Conservation (phyloP, 78 protist genomes). For the Blattamonas nauphoetae region DNA sequence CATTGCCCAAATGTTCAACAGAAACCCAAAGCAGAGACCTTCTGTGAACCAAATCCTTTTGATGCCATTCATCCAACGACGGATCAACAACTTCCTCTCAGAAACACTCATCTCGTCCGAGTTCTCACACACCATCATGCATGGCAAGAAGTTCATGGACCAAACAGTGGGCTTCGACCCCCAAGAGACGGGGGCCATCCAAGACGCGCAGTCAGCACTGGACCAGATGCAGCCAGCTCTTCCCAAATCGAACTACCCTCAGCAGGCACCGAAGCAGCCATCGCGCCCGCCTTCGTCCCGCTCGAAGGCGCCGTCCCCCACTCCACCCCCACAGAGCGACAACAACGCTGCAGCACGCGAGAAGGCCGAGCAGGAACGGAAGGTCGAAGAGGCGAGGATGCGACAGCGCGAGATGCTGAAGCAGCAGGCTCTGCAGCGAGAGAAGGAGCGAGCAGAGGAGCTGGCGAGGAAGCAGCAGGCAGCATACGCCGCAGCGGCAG, state of each 20-base stretch:
- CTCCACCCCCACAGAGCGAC: not conserved
- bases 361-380: not conserved
- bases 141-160: not conserved
- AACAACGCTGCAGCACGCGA: too few species aligned
- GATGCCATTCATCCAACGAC: not conserved
- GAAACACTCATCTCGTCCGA: not conserved
- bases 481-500: not conserved
- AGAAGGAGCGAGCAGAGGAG: not conserved
- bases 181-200: not conserved
- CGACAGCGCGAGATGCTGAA: not conserved
- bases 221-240: not conserved
- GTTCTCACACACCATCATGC: constrained; percentile 16
- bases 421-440: not conserved
- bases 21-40: constrained; percentile 11
- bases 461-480: not conserved
- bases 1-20: not conserved
- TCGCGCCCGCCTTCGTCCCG: not conserved
- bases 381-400: not conserved
- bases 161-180: not conserved
- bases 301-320: not conserved
- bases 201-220: not conserved
- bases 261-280: too few species aligned
- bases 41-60: constrained; percentile 12
- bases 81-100: constrained; percentile 4
- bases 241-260: too few species aligned